Percentiles rank a stretch among this genome's conserved stretches.
Conservation (phyloP, 1,284 basidiomycete species). For the Kalmanozyma brasiliensis region DNA sequence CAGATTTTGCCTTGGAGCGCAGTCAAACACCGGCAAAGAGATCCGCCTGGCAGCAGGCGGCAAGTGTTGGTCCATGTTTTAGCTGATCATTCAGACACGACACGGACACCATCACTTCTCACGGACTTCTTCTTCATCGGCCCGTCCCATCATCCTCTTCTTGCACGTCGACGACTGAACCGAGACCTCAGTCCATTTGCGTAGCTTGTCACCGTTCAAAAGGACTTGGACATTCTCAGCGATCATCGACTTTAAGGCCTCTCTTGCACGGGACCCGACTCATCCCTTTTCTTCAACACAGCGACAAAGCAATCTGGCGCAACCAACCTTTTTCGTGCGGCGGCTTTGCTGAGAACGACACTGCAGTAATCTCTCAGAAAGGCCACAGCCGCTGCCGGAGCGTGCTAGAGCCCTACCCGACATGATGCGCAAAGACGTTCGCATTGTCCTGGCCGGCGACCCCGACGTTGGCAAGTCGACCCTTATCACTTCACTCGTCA, state of each 20-base stretch:
- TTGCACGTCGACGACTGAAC: no score
- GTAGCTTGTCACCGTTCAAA: no score
- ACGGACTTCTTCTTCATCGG: background rate
- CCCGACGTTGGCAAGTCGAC: conserved; percentile 72
- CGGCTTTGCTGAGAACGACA: background rate
- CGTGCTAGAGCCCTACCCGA: conserved; percentile 16
- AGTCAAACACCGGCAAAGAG: conserved; percentile 4
- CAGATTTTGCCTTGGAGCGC: background rate
- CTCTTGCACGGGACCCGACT: no score
- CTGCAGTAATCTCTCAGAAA: background rate
- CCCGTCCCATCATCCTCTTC: no score
- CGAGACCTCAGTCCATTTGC: no score
- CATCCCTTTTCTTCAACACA: background rate
- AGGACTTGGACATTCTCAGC: background rate
- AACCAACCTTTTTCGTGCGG: background rate
- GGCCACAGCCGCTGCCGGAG: conserved; percentile 19
- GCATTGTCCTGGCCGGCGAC: conserved; percentile 92
- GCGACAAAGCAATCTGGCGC: background rate
- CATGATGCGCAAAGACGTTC: conserved; percentile 83
- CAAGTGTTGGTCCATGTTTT: conserved; percentile 7
- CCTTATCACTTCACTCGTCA: conserved; percentile 71
- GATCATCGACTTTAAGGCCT: no score
- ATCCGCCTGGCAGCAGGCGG: no score
- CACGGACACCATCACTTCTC: conserved; percentile 1
- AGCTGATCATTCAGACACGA: background rate